phyloP scores from a whole-genome alignment of 2,329 filamentous ascomycete species.

The Aspergillus neotritici region DNA sequence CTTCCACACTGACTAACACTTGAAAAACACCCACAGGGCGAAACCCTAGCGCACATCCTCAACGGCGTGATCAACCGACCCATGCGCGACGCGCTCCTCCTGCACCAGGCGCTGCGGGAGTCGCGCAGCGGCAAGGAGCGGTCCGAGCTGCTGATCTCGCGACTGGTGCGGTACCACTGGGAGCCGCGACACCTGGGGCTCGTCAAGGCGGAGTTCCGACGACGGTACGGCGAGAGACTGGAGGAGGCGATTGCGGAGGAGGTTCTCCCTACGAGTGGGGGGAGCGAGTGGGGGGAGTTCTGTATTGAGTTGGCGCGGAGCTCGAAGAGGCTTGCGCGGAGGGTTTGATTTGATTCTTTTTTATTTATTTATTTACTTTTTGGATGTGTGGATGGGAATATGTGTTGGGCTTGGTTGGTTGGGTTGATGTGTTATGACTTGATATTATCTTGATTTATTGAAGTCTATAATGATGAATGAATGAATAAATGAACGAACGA shows the following conservation, averaged over 20 bases:
- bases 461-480: too few species aligned
- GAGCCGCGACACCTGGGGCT: constrained; percentile 73
- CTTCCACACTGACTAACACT: constrained; percentile 8
- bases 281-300: constrained; percentile 65
- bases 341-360: constrained; percentile 2
- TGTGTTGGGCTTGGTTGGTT: not conserved
- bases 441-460: too few species aligned
- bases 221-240: constrained; percentile 68
- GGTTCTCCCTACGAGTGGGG: constrained; percentile 52
- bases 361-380: not conserved
- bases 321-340: constrained; percentile 19
- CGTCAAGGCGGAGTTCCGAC: constrained; percentile 73
- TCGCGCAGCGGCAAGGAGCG: constrained; percentile 66
- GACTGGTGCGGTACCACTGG: constrained; percentile 89
- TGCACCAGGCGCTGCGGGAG: constrained; percentile 81
- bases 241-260: constrained; percentile 73
- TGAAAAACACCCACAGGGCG: constrained; percentile 56
- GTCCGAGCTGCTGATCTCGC: constrained; percentile 78
- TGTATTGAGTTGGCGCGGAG: constrained; percentile 57
- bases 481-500: too few species aligned
- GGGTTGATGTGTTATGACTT: too few species aligned
- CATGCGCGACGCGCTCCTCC: constrained; percentile 81
- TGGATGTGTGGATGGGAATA: not conserved
- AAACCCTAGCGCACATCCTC: constrained; percentile 88
- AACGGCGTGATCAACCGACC: constrained; percentile 96